These are phyloP conservation scores for Dendrocalamus sinicus DNA, from an alignment of 176 grass and related monocot species.

Conservation along the genomic window DNA sequence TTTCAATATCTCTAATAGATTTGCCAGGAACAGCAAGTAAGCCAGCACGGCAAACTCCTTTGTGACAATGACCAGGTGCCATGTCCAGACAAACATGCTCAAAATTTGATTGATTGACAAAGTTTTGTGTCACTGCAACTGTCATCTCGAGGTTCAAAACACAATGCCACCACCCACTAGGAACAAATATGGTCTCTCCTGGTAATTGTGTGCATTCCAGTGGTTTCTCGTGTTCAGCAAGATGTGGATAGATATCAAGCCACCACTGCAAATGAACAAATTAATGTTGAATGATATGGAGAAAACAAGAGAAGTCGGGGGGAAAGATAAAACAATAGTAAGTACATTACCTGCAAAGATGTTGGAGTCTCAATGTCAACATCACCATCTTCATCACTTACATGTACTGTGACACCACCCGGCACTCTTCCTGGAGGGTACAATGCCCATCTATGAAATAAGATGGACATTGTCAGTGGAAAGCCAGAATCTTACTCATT, in stretches of 20 bases:
- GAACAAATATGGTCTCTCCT: constrained; percentile 98
- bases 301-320: background rate
- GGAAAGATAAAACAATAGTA: constrained; percentile 9
- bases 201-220: constrained; percentile 89
- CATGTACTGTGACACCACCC: constrained; percentile 89
- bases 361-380: constrained; percentile 85
- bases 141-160: constrained; percentile 95
- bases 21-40: constrained; percentile 74
- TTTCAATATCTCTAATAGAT: constrained; percentile 52
- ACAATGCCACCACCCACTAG: constrained; percentile 99
- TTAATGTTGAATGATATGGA: background rate
- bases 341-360: constrained; percentile 77
- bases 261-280: constrained; percentile 64
- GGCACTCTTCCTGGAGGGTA: constrained; percentile 97
- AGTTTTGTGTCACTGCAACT: constrained; percentile 92
- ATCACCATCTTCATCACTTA: constrained; percentile 97
- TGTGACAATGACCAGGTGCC: constrained; percentile 88
- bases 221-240: constrained; percentile 80
- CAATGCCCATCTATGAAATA: constrained; percentile 89
- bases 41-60: constrained; percentile 89
- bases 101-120: constrained; percentile 89
- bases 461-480: constrained; percentile 21
- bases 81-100: constrained; percentile 92
- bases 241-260: constrained; percentile 84
- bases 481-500: background rate